phyloP scores from a whole-genome alignment of 192 early-diverging fungal species.

The Phlyctochytrium bullatum region DNA sequence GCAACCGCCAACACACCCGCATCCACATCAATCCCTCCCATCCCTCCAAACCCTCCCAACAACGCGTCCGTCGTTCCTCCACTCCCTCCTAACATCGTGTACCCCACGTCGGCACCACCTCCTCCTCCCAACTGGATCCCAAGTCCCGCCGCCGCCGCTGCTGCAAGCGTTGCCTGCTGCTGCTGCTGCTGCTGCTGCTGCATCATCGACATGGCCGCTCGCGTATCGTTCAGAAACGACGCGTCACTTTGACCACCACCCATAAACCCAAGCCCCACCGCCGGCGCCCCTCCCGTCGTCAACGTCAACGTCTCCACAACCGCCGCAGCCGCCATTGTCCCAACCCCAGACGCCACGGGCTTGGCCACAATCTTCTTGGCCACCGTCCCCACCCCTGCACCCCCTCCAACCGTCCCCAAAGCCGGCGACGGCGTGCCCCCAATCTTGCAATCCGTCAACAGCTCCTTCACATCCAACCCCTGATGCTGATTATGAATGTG shows the following conservation, averaged over 20 bases:
- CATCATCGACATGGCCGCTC: background rate
- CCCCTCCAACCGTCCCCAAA: background rate
- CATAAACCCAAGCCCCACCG: background rate
- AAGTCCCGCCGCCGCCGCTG: background rate
- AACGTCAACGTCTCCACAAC: background rate
- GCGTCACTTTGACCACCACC: no score
- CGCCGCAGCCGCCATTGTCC: background rate
- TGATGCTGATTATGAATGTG: constrained; percentile 6
- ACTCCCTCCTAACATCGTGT: background rate
- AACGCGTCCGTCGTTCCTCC: background rate
- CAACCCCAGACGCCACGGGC: no score
- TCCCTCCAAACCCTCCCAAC: no score
- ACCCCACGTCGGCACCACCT: background rate
- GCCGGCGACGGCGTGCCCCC: background rate
- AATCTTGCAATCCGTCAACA: constrained; percentile 6
- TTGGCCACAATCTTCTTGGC: background rate
- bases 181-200: background rate
- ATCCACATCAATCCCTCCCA: no score
- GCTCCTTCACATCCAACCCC: background rate
- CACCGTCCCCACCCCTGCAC: background rate
- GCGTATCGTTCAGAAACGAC: background rate
- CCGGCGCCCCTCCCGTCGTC: background rate
- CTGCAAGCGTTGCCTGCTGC: background rate
- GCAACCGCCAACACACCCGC: no score
- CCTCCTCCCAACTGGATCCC: background rate